Evolutionary conservation across 2,329 filamentous ascomycete genomes (phyloP), one percentile per base, ranked within the genome.

Genomic region (Phialophora tarda): DNA sequence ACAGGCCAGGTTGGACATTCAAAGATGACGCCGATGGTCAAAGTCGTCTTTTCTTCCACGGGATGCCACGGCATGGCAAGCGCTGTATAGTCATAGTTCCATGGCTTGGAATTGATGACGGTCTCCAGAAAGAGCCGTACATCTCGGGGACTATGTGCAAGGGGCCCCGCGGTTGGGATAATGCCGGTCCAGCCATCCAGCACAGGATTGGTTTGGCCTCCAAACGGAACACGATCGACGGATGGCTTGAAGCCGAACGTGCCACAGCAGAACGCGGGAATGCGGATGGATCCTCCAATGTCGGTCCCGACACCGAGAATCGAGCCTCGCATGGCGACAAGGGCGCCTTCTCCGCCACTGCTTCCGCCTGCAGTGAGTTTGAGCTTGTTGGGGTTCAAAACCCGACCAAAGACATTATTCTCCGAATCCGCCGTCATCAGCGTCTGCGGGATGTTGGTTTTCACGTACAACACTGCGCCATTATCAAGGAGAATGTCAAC

Each of bases 271-370:
- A 84, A 81, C 0, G 83, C 82, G 0, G 81, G 81, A 10, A 82
- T 74, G 4, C 81, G 76, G 54, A 82, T 79, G 28, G 78, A 80
- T 17, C 80, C 81, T 10, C 78, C 80, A 59, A 89, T 82, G 75
- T 90, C 88, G 0, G 88, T 89, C 0, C 86, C 87, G 10, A 89
- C 80, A 0, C 88, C 88, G 1, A 90, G 71, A 53, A 86, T 79
- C 26, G 80, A 84, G 0, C 87, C 88, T 34, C 82, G 80, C 78
- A 89, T 82, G 4, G 82, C 84, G n/a, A 89, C 71, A 14, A 89
- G 75, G 0, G 84, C 86, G 0, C 83, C 87, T 74, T 90, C 88
- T 8, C 89, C 89, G 10, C 89, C 89, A 0, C 85, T 87, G 14
- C 84, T 87, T 2, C 90, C 89, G 4, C 89, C 89, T 0, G 86